These are phyloP conservation scores for Puccinia horiana DNA, from an alignment of 1,284 basidiomycete species.

Conservation along the genomic window DNA sequence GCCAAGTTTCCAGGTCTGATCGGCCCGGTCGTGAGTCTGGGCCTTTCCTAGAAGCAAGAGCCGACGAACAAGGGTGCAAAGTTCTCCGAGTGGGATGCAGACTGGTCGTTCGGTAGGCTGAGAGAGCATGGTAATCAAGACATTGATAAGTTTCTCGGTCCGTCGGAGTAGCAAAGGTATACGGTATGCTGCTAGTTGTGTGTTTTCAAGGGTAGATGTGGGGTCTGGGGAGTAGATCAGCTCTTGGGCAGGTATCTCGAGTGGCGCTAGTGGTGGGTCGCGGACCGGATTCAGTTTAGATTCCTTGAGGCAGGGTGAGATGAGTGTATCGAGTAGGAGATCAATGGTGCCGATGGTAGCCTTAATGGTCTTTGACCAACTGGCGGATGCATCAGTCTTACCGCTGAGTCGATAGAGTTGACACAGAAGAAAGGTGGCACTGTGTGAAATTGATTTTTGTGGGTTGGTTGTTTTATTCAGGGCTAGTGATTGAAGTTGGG, in stretches of 20 bases:
- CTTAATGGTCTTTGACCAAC: conserved; percentile 34
- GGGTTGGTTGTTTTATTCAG: conserved; percentile 1
- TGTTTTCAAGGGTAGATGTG: background rate
- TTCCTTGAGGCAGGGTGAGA: conserved; percentile 22
- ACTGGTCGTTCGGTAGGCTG: conserved; percentile 16
- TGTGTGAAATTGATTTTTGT: background rate
- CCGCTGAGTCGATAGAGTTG: conserved; percentile 24
- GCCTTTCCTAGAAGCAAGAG: conserved; percentile 17
- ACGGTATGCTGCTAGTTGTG: background rate
- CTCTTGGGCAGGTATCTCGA: conserved; percentile 25
- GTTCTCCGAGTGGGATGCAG: conserved; percentile 30
- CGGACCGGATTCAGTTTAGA: background rate
- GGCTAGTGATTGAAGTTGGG: conserved; percentile 8
- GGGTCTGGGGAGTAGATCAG: background rate
- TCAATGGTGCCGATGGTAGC: conserved; percentile 35
- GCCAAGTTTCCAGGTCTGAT: conserved; percentile 26
- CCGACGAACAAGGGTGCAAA: background rate
- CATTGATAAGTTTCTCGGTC: background rate
- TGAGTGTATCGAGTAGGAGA: conserved; percentile 11
- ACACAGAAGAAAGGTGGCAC: background rate
- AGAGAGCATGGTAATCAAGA: conserved; percentile 21
- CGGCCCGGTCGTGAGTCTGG: conserved; percentile 9
- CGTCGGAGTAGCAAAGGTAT: background rate
- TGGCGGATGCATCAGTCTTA: background rate
- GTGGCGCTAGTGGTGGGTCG: background rate